These are phyloP conservation scores for Zizania latifolia DNA, from an alignment of 176 grass and related monocot genomes.

Conservation along the genomic window DNA sequence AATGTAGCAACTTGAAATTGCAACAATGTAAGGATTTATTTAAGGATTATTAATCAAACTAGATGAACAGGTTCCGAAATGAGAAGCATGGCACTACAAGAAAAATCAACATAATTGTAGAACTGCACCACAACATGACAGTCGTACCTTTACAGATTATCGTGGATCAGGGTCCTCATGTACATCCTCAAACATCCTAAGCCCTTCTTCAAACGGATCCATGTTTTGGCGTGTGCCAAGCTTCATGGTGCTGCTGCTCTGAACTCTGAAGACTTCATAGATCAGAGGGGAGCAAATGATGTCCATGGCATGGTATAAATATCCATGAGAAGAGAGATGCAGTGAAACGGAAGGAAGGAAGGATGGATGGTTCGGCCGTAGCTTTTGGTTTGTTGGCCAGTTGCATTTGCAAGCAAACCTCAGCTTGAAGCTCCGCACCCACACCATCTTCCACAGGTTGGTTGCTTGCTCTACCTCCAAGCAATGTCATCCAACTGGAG, in stretches of 20 bases:
- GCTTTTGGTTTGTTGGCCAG: conserved; percentile 61
- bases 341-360: conserved; percentile 26
- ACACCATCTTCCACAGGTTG: conserved; percentile 34
- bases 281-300: neutral
- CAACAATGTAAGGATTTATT: neutral
- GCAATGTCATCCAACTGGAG: conserved; percentile 24
- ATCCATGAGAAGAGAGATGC: conserved; percentile 11
- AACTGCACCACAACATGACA: neutral
- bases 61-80: neutral
- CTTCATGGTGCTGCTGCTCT: neutral
- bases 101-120: neutral
- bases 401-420: conserved; percentile 41
- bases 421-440: conserved; percentile 24
- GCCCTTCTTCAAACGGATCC: neutral
- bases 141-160: conserved; percentile 7
- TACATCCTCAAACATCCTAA: neutral
- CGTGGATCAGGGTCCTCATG: neutral
- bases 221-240: neutral
- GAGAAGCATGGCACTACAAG: too few relatives aligned
- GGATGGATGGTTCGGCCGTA: conserved; percentile 35
- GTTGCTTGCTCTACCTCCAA: conserved; percentile 33
- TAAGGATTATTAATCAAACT: neutral
- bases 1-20: neutral
- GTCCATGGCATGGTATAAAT: conserved; percentile 26
- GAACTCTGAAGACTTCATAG: neutral